Evolutionary conservation across 2,329 filamentous ascomycete species (phyloP).

Genomic region (Fusarium dlaminii): DNA sequence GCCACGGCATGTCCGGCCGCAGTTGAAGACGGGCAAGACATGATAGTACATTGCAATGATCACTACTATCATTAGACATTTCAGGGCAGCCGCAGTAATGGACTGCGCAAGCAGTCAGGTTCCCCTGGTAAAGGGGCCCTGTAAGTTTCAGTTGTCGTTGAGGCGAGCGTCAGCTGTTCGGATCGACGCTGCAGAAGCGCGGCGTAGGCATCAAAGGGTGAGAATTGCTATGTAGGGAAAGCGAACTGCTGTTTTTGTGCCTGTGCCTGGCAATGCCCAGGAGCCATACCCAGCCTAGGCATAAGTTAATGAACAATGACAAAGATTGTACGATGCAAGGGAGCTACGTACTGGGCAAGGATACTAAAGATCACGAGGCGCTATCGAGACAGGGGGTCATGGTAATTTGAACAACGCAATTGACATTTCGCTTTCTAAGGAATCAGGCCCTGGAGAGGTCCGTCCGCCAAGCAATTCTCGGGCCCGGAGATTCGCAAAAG

Average conservation of each 20-base stretch:
- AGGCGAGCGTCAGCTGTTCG: conserved; percentile 26
- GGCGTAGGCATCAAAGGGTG: conserved; percentile 13
- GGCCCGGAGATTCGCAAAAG: background rate
- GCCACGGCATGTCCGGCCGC: conserved; percentile 19
- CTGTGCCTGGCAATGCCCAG: background rate
- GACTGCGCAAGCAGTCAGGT: background rate
- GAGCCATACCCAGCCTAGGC: background rate
- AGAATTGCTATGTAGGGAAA: conserved; percentile 17
- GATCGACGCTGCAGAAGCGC: conserved; percentile 30
- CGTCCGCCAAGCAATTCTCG: conserved; percentile 8
- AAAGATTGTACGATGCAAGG: conserved; percentile 28
- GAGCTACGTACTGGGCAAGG: conserved; percentile 30
- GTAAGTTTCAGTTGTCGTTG: conserved; percentile 33
- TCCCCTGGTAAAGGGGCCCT: conserved; percentile 19
- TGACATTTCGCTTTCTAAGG: conserved; percentile 6
- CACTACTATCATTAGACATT: conserved; percentile 5
- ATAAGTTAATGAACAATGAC: conserved; percentile 6
- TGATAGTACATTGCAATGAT: background rate
- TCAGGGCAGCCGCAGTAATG: background rate
- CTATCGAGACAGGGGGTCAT: conserved; percentile 38
- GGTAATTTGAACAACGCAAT: conserved; percentile 32
- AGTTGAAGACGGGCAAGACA: background rate
- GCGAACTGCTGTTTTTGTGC: background rate
- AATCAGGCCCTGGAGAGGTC: background rate
- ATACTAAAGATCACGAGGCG: conserved; percentile 41